Evolutionary conservation across 2,329 filamentous ascomycete species (phyloP).

Genomic region (Aspergillus ruber): DNA sequence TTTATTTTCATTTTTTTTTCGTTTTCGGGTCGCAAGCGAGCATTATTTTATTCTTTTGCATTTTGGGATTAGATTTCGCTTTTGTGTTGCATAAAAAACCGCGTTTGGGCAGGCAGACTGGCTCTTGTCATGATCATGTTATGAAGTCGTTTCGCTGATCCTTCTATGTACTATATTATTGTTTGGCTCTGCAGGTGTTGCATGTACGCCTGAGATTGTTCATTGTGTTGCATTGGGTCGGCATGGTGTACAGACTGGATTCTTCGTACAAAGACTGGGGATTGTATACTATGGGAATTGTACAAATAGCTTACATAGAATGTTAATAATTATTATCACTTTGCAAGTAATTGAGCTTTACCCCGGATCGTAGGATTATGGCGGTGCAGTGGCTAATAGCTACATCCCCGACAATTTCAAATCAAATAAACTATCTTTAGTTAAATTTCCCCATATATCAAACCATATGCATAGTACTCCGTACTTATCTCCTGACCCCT

Average conservation of each 20-base stretch:
- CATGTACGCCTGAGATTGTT: conserved; percentile 2
- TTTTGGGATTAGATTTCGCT: conserved; percentile 2
- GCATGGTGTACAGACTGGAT: conserved; percentile 10
- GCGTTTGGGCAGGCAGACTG: conserved; percentile 2
- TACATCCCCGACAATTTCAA: too few species aligned
- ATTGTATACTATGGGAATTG: conserved; percentile 7
- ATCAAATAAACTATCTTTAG: too few species aligned
- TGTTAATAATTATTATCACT: not conserved
- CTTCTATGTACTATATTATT: conserved; percentile 15
- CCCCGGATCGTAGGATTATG: too few species aligned
- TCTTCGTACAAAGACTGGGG: not conserved
- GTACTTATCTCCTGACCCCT: too few species aligned
- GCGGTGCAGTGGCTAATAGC: too few species aligned
- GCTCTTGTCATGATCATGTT: conserved; percentile 6
- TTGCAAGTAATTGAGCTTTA: not conserved
- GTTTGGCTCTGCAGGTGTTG: conserved; percentile 9
- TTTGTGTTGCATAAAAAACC: conserved; percentile 11
- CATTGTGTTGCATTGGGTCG: conserved; percentile 12
- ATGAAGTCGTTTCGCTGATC: conserved; percentile 8
- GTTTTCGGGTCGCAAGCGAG: conserved; percentile 5
- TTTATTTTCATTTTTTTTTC: not conserved
- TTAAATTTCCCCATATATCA: too few species aligned
- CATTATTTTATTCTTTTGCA: conserved; percentile 7
- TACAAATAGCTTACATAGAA: not conserved
- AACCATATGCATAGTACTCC: too few species aligned